Evolutionary conservation across 768 basidiomycete genomes (phyloP), one percentile per base, ranked within the genome.

Genomic region (Lanmaoa rubissima): DNA sequence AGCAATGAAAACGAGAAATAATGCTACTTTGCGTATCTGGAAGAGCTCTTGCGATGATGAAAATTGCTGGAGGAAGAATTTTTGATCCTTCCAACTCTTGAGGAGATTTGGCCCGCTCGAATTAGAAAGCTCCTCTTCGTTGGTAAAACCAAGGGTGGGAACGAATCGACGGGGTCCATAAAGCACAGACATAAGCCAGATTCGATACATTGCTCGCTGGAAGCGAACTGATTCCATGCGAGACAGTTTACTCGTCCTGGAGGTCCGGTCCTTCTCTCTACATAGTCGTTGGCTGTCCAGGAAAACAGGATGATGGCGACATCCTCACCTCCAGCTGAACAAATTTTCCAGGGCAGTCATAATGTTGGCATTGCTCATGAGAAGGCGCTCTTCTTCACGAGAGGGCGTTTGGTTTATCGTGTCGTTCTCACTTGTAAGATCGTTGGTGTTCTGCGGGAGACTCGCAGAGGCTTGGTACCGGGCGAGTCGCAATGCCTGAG

Each of bases 301-400:
- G 28, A 11, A n/a, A 35, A 9, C 14, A 3, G n/a, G 34, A 14
- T 7, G 11, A n/a, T 5, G 7, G 26, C 35, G 31, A 57, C 11
- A 39, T 43, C 70, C 77, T 63, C 19, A 72, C 78, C 74, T 73
- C 39, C 66, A 54, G 51, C 78, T 78, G 55, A 73, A 79, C 12
- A 78, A 40, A 32, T 71, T 65, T 55, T 77, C 76, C 16, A 78
- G 43, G 0, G 57, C 52, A 7, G 49, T 57, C 11, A 73, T 67
- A 5, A 64, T 53, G 7, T n/a, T 48, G 9, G 69, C 70, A 42
- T 69, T 65, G 12, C 38, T 14, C 7, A 58, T 51, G 24, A 78
- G 45, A 12, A 55, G 31, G 36, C 54, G 43, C 48, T 62, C 60
- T 53, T 74, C 72, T 51, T 65, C 47, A 57, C 46, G 19, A 5